Base-by-base conservation (phyloP, 768 basidiomycete species). In the Leucosporidium scottii region DNA sequence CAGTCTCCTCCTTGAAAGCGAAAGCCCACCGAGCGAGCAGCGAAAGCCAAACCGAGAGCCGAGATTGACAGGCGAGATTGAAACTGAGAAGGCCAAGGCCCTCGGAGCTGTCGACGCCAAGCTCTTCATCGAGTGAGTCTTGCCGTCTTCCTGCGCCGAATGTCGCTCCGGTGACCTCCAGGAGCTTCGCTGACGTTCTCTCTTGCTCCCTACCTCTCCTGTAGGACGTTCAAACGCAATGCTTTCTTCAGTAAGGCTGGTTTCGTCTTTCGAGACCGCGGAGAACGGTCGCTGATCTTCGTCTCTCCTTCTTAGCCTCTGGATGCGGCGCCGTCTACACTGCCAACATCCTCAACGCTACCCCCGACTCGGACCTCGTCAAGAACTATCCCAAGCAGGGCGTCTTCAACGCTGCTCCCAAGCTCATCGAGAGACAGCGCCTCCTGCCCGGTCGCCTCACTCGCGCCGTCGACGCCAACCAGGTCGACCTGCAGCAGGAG, bases 211-310 rank as follows among this genome's bases (percentile, higher is more conserved):
- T 34, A 20, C 23, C 51, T 53, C 51, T n/a, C 10, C 30, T 8
- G 27, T 12, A 54, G 53, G 56, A 68, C 67, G 30, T 75, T 75
- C 73, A 74, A 74, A 65, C 69, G 71, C 71, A 74, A 75, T 64
- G 75, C 75, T 28, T 68, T 69, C 67, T 75, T 75, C 72, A 74
- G n/a, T n/a, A n/a, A n/a, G n/a, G n/a, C n/a, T n/a, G n/a, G n/a
- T n/a, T n/a, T n/a, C n/a, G n/a, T n/a, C n/a, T n/a, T n/a, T n/a
- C n/a, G n/a, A n/a, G n/a, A n/a, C n/a, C n/a, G n/a, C n/a, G n/a
- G n/a, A n/a, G n/a, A n/a, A n/a, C n/a, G n/a, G n/a, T n/a, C n/a
- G n/a, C n/a, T n/a, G n/a, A n/a, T n/a, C n/a, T n/a, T n/a, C n/a
- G n/a, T n/a, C n/a, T n/a, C n/a, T n/a, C n/a, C n/a, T n/a, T n/a